Conservation (phyloP, 148 eudicot species). For the Rhododendron kiyosumense region DNA sequence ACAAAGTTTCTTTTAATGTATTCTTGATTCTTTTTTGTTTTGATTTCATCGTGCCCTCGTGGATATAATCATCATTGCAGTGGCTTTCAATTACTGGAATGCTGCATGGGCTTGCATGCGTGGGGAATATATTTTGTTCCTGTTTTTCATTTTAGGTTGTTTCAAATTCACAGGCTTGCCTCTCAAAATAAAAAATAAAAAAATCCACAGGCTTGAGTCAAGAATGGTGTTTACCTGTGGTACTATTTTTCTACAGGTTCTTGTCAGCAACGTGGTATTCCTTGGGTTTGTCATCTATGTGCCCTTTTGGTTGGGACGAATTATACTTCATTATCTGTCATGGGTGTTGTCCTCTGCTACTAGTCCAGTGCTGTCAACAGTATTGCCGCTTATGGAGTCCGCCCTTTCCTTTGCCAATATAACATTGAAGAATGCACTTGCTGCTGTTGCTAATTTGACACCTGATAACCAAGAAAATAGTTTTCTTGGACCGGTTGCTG, state of each 20-base stretch:
- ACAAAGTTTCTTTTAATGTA: not conserved
- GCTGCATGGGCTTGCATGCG: not conserved
- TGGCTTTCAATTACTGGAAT: not conserved
- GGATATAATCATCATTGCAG: not conserved
- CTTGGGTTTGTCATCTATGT: slow-evolving; percentile 84
- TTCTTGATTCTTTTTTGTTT: not conserved
- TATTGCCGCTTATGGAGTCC: slow-evolving; percentile 67
- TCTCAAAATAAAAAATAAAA: too few species aligned
- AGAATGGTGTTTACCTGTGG: not conserved
- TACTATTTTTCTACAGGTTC: slow-evolving; percentile 59
- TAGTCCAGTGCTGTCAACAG: slow-evolving; percentile 59
- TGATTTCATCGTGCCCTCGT: not conserved
- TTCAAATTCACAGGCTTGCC: not conserved
- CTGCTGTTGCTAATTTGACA: slow-evolving; percentile 65
- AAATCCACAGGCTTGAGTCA: not conserved
- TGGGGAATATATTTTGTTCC: not conserved
- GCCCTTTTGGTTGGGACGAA: slow-evolving; percentile 84
- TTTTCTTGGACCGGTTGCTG: slow-evolving; percentile 51
- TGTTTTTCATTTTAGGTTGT: not conserved
- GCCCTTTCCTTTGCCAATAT: slow-evolving; percentile 76
- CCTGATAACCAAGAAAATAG: slow-evolving; percentile 43
- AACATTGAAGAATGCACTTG: slow-evolving; percentile 72
- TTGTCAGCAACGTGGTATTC: slow-evolving; percentile 92
- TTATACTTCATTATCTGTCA: slow-evolving; percentile 64
- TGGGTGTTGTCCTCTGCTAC: slow-evolving; percentile 75